phyloP scores from a whole-genome alignment of 176 grass and related monocot species.

The Phragmites australis region DNA sequence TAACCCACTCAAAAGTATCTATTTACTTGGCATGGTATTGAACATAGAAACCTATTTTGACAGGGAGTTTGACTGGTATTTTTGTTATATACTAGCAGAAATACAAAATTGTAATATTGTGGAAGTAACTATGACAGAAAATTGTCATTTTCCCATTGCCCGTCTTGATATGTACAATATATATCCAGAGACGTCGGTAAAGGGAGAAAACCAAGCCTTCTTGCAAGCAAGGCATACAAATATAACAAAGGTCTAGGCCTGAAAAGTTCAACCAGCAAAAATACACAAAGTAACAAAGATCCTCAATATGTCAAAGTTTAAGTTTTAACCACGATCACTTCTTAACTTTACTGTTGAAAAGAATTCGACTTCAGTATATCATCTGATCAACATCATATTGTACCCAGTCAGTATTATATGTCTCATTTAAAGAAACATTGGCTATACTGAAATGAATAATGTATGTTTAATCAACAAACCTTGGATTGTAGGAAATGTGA shows the following conservation, averaged over 20 bases:
- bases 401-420: neutral
- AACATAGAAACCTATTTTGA: neutral
- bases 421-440: neutral
- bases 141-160: neutral
- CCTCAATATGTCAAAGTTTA: neutral
- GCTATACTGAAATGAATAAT: conserved; percentile 7
- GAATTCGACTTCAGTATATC: neutral
- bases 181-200: neutral
- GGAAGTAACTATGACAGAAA: neutral
- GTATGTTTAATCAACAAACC: conserved; percentile 47
- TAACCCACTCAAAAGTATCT: neutral
- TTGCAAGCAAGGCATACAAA: neutral
- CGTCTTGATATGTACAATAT: neutral
- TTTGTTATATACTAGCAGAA: neutral
- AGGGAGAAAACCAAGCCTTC: neutral
- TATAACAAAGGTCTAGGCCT: neutral
- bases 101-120: neutral
- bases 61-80: neutral
- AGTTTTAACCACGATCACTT: neutral
- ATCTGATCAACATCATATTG: neutral
- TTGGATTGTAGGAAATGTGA: conserved; percentile 85
- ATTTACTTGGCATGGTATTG: neutral
- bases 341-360: conserved; percentile 7
- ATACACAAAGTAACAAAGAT: neutral
- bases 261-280: neutral